Evolutionary conservation across 306 rosid species (phyloP), one percentile per base, ranked within the genome.

Genomic region (peach (Prunus persica)): DNA sequence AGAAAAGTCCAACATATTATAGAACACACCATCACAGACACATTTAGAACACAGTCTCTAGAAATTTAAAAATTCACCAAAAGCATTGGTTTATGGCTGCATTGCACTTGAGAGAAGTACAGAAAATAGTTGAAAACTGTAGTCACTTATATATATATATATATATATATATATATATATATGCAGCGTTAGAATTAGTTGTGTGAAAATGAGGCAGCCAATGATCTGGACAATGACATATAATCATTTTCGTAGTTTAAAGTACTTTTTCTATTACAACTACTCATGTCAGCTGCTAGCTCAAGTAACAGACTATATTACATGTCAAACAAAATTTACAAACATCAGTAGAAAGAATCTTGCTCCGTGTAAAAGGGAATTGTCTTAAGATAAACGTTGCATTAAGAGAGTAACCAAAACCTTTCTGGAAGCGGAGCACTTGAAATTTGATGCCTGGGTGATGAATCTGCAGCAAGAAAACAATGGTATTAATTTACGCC

Each of bases 341-440:
- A 15, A 41, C 43, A 70, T 62, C 69, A 20, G 61, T 8, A 46
- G 56, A 75, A 52, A 57, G 19, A 27, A 67, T 7, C 10, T 62
- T 6, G 19, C 14, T 27, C 56, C n/a, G 32, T n/a, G 62, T 28
- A 46, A 12, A 62, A 51, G 60, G 30, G 64, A 51, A 64, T 58
- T 43, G 14, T 27, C 0, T 60, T 11, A 75, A 79, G 67, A 72
- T 8, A 20, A 41, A 74, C 47, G 18, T 10, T 76, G 2, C 15
- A 3, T 58, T 8, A 18, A 22, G 74, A 71, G 8, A 76, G 77
- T 2, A 71, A 64, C 34, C 16, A 62, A 63, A 83, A 95, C 99
- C 98, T 91, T 86, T 91, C 98, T 57, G 96, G 91, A 88, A 96
- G 90, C 64, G 90, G 89, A 62, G 89, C 83, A 84, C 87, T 85